Evolutionary conservation across 2,329 filamentous ascomycete species (phyloP), one percentile per base, ranked within the genome.

Genomic region (Epichloe uncinata): DNA sequence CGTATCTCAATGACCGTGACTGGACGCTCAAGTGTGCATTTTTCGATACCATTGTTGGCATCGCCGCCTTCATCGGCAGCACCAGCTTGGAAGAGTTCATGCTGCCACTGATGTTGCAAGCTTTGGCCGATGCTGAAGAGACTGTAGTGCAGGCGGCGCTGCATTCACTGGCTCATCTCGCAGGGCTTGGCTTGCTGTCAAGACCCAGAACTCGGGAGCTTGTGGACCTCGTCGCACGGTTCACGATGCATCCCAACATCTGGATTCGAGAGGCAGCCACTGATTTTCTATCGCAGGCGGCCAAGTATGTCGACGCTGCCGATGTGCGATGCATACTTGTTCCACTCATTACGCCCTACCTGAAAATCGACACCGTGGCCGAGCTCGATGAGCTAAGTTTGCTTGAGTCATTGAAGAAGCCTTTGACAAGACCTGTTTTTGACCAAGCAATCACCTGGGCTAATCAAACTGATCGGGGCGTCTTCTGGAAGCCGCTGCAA

Each of bases 1-100:
- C 93, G 0, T 98, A 98, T 60, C 70, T 98, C 8, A 98, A 98
- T 57, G 93, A 97, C 59, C 81, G 85, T 41, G 90, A 98, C 63
- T 98, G 93, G 93, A 88, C 88, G 64, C 71, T 98, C 34, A 96
- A 95, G 65, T 96, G 89, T 59, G 89, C 91, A 3, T 97, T 97
- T 63, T 96, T 98, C 60, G 90, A 95, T 61, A 87, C 89, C 0
- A 88, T 97, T 26, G 87, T 97, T 15, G 91, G 90, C 3, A 90
- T 98, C 55, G 87, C 90, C 4, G 81, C 87, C 1, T 95, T 95
- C 57, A 79, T 97, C 35, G 93, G 93, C 30, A 89, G 86, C 52
- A 86, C 83, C 35, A 94, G 84, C 57, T 70, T 98, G 34, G 93
- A 98, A 65, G 89, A 95, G 57, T 98, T 96, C 58, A 95, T 97